Evolutionary conservation across 106 monocot genomes (phyloP), one percentile per base, ranked within the genome.

Genomic region (Narthecium ossifragum): DNA sequence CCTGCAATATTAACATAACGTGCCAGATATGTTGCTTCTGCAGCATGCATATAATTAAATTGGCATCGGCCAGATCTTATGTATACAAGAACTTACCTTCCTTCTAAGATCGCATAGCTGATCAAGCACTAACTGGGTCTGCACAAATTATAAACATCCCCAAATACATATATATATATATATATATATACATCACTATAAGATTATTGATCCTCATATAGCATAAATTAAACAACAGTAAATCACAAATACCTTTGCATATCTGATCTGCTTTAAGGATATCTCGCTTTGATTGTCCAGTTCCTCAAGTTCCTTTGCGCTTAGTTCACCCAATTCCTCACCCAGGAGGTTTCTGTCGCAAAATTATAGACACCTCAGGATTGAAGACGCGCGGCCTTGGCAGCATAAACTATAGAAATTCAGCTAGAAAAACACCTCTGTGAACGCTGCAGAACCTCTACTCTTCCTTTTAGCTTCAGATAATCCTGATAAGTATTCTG

Each of bases 221-320:
- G 45, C 45, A 8, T 46, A 17, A 41, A 17, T 26, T 4, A 2
- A 29, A 31, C 25, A 37, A 27, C 5, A 59, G 3, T 59, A 4
- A 37, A 12, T 24, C 18, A n/a, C n/a, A 47, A 51, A 18, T 57
- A 73, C 79, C 73, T 64, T 73, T 58, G 63, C 64, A 21, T 64
- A 69, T 73, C 79, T 73, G 28, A 73, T 73, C n/a, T 64, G 68
- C 50, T 59, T 69, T 47, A 79, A 59, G 21, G 79, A 64, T 32
- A 47, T 64, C 52, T 73, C 73, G 3, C 73, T 1, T 47, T 73
- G 79, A 46, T 39, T 65, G 56, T 79, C 79, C 18, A 79, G 73
- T 47, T 69, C 69, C 2, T 79, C 79, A 28, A 79, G 48, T 47
- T 79, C 79, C 26, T 64, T 69, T 4, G 28, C 7, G 13, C 20